These are phyloP conservation scores for Tulasnella sp. DNA, from an alignment of 768 basidiomycete species.

Conservation along the genomic window DNA sequence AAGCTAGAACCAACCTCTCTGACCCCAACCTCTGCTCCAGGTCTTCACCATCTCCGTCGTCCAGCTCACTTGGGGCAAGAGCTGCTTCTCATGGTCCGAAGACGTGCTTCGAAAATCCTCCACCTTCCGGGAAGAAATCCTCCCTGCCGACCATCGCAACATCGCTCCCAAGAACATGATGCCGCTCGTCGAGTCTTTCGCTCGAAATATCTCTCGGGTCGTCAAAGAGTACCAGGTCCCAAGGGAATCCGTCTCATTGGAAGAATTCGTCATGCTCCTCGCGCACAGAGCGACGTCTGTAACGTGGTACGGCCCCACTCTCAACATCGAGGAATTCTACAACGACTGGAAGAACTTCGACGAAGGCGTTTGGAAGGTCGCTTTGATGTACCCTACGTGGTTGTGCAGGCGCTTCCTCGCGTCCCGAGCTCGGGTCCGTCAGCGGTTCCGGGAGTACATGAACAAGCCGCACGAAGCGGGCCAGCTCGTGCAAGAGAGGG, in stretches of 20 bases:
- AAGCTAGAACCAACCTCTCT: no score
- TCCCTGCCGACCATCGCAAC: background rate
- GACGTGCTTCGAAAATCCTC: conserved; percentile 3
- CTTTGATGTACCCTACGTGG: background rate
- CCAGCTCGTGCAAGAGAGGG: background rate
- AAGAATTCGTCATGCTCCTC: background rate
- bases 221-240: background rate
- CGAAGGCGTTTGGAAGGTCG: background rate
- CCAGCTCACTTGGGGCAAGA: background rate
- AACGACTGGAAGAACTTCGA: background rate
- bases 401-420: background rate
- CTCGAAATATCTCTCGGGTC: background rate
- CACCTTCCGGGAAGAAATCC: background rate
- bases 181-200: background rate
- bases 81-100: background rate
- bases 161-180: conserved; percentile 8
- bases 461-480: background rate
- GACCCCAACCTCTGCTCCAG: no score
- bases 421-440: background rate
- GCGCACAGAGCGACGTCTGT: background rate
- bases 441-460: background rate
- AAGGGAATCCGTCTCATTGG: background rate
- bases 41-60: background rate
- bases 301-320: no score
- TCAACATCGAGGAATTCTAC: no score